Evolutionary conservation across 1,284 basidiomycete genomes (phyloP), one percentile per base, ranked within the genome.

Genomic region (Apiotrichum laibachii): DNA sequence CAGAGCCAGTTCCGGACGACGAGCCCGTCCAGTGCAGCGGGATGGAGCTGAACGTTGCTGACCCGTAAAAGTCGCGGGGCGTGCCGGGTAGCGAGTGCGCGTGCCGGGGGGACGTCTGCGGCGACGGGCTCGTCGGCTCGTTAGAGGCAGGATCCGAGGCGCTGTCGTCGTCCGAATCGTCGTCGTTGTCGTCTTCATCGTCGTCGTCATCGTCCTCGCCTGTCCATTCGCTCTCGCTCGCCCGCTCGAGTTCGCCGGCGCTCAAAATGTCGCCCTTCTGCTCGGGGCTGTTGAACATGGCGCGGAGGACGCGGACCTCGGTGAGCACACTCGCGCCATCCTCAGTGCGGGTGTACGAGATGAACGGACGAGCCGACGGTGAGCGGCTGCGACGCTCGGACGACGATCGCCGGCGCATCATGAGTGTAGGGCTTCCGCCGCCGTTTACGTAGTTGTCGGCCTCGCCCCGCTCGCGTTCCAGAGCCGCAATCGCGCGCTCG

Each of bases 241-340:
- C 35, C 5, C 56, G 15, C 12, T 63, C 56, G 12, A 60, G 49
- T 18, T 62, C 58, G 34, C 57, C 56, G 2, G 63, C 63, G 22
- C 56, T 54, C 7, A 55, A 51, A 15, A 61, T 45, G 46, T 63
- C 57, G n/a, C 56, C 64, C 39, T 62, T 61, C 59, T 42, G 55
- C 62, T 40, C 59, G 50, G 33, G 43, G 9, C 19, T 35, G 22
- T n/a, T 60, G 57, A 58, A 73, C 71, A 62, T 72, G 53, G 39
- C 57, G 51, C 44, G 67, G 8, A 78, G 62, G 13, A 72, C 63
- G 33, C 60, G 59, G 13, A 72, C 63, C 51, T 76, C 73, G 9
- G 75, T 76, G 12, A 72, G 44, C 7, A 77, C 60, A 21, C 67
- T 69, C 21, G 67, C 60, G 0, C 73, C 76, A 48, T 77, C 74